These are phyloP conservation scores for Globisporangium nagaii DNA, from an alignment of 352 stramenopile species.

Conservation along the genomic window DNA sequence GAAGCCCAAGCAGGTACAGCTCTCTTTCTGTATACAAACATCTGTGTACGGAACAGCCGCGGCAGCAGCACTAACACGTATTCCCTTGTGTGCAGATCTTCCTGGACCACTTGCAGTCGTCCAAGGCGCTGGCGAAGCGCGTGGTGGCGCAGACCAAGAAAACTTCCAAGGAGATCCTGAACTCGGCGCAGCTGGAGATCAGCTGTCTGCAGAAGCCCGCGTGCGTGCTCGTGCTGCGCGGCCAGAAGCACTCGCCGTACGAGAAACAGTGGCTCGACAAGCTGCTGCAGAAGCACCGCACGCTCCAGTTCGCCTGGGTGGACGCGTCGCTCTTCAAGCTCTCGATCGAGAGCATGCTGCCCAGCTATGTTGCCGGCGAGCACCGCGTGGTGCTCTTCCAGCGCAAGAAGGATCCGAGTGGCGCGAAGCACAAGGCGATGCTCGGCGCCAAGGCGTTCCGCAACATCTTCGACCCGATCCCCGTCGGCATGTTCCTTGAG, in stretches of 20 bases:
- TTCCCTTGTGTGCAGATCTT: no score
- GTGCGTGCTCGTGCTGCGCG: conserved; percentile 67
- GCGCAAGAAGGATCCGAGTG: conserved; percentile 26
- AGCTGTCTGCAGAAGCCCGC: conserved; percentile 55
- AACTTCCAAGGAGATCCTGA: conserved; percentile 48
- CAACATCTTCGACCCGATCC: conserved; percentile 54
- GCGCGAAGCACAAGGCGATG: conserved; percentile 23
- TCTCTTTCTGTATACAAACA: no score
- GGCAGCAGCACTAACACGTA: no score
- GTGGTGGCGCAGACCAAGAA: conserved; percentile 55
- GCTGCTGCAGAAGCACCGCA: conserved; percentile 52
- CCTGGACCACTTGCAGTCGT: conserved; percentile 52
- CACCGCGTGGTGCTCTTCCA: conserved; percentile 72
- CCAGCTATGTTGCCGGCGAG: conserved; percentile 28
- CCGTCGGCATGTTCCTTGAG: conserved; percentile 52
- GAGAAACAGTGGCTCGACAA: conserved; percentile 71
- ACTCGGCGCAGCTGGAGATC: conserved; percentile 54
- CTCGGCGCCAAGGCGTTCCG: conserved; percentile 53
- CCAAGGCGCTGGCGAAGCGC: conserved; percentile 54
- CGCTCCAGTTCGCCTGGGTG: conserved; percentile 63
- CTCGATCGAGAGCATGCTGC: conserved; percentile 59
- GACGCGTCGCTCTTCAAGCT: conserved; percentile 61
- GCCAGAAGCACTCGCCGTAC: conserved; percentile 45
- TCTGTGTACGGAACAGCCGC: no score
- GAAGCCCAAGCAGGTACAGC: conserved; percentile 61